These are phyloP conservation scores for Ogataea angusta DNA, from an alignment of 805 yeast species.

Conservation along the genomic window DNA sequence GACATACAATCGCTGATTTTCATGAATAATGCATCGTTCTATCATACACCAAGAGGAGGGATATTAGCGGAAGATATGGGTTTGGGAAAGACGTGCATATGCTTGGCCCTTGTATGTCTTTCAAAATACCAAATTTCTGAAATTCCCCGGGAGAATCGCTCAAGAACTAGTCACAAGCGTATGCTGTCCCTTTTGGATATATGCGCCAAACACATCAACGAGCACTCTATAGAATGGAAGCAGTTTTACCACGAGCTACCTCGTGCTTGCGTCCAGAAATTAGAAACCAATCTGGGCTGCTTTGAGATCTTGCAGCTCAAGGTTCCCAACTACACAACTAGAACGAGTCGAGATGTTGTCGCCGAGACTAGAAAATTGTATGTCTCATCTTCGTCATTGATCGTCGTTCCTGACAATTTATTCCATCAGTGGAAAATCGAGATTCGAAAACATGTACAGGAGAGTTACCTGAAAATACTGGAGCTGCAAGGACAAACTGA, in stretches of 20 bases:
- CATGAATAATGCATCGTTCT: slow-evolving; percentile 38
- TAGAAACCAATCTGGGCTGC: slow-evolving; percentile 42
- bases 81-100: slow-evolving; percentile 59
- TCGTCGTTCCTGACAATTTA: slow-evolving; percentile 64
- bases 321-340: slow-evolving; percentile 12
- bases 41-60: slow-evolving; percentile 54
- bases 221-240: slow-evolving; percentile 59
- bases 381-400: slow-evolving; percentile 52
- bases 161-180: slow-evolving; percentile 19
- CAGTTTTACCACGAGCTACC: slow-evolving; percentile 45
- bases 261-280: slow-evolving; percentile 33
- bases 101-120: slow-evolving; percentile 52
- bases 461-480: slow-evolving; percentile 36
- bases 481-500: slow-evolving; percentile 23
- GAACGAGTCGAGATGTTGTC: slow-evolving; percentile 11
- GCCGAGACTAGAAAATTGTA: slow-evolving; percentile 31
- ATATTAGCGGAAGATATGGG: slow-evolving; percentile 70
- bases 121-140: slow-evolving; percentile 51
- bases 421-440: slow-evolving; percentile 65
- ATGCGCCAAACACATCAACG: slow-evolving; percentile 42
- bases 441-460: slow-evolving; percentile 50
- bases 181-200: slow-evolving; percentile 34
- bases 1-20: slow-evolving; percentile 36
- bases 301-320: slow-evolving; percentile 32
- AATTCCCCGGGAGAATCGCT: slow-evolving; percentile 35